Percentiles rank a stretch among this genome's conserved stretches.
Conservation (phyloP, 352 stramenopile genomes). For the Phytopythium montanum region DNA sequence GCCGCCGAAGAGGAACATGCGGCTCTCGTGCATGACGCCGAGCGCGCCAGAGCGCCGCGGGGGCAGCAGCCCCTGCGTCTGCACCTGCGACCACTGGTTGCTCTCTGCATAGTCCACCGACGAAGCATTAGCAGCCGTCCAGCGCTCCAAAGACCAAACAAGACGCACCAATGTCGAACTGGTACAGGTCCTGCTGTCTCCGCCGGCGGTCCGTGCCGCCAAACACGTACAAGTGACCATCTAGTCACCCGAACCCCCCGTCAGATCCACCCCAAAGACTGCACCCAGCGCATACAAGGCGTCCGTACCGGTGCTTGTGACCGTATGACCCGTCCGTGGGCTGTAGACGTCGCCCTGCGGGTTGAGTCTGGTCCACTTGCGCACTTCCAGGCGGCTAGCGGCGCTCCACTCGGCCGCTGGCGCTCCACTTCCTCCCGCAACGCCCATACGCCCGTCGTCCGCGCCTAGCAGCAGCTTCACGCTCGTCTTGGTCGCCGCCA, state of each 20-base stretch:
- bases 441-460: not conserved
- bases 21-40: slow-evolving; percentile 73
- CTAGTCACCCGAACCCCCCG: slow-evolving; percentile 18
- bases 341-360: slow-evolving; percentile 79
- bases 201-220: slow-evolving; percentile 77
- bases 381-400: slow-evolving; percentile 51
- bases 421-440: slow-evolving; percentile 1
- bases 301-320: slow-evolving; percentile 64
- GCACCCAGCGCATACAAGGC: not conserved
- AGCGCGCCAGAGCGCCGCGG: slow-evolving; percentile 72
- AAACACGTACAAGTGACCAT: slow-evolving; percentile 80
- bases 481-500: slow-evolving; percentile 2
- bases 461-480: not conserved
- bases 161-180: slow-evolving; percentile 65
- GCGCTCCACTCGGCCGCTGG: slow-evolving; percentile 6
- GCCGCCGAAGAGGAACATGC: slow-evolving; percentile 90
- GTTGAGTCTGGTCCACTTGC: slow-evolving; percentile 71
- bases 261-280: slow-evolving; percentile 2
- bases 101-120: slow-evolving; percentile 19
- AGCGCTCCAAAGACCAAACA: not conserved
- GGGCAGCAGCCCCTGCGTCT: slow-evolving; percentile 57
- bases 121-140: not conserved
- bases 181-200: slow-evolving; percentile 83
- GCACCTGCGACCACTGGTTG: slow-evolving; percentile 70
- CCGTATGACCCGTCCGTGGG: slow-evolving; percentile 81